Evolutionary conservation across 768 basidiomycete genomes (phyloP), one percentile per base, ranked within the genome.

Genomic region (Termitomyces sp.): DNA sequence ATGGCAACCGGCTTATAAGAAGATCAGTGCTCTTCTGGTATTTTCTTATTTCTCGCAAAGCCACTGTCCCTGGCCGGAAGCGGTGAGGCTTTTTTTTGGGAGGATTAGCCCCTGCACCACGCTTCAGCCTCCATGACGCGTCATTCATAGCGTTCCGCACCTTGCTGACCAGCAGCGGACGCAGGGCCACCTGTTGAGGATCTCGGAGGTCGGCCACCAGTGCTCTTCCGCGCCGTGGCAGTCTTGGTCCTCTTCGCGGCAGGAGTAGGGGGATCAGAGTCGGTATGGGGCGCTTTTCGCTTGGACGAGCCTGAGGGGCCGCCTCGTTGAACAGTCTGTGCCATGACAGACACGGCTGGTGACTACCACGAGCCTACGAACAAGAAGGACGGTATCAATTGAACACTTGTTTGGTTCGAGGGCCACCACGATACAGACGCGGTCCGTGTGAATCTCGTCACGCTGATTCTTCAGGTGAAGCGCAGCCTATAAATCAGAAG

Each of bases 11-110:
- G 62, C 84, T 83, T 57, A 98, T 75, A 59, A 98, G 77, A 43
- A 97, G 77, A 68, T 95, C 94, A 7, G 95, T 97, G 65, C 87
- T 89, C 71, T 91, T 93, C 71, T 98, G 95, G 72, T 97, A 98
- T 69, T 89, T 92, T 65, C 95, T 82, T 52, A 98, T 96, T 76
- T 98, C 95, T 44, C 89, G 84, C 61, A 98, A 76, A 34, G 95
- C 95, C 57, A 91, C 85, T 3, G 93, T 95, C 9, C 95, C 95
- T 0, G 95, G 95, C 60, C 93, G 83, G 74, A 83, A 98, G n/a
- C 95, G 74, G 32, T 80, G 66, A 74, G 80, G 68, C 78, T 83
- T 81, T 78, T 76, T 74, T 65, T 57, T 48, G 13, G 39, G 33
- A 26, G 54, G 26, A 26, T 30, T 34, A 2, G 37, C 24, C 16